phyloP scores from a whole-genome alignment of 2,329 filamentous ascomycete species.

The Fusarium hostae region DNA sequence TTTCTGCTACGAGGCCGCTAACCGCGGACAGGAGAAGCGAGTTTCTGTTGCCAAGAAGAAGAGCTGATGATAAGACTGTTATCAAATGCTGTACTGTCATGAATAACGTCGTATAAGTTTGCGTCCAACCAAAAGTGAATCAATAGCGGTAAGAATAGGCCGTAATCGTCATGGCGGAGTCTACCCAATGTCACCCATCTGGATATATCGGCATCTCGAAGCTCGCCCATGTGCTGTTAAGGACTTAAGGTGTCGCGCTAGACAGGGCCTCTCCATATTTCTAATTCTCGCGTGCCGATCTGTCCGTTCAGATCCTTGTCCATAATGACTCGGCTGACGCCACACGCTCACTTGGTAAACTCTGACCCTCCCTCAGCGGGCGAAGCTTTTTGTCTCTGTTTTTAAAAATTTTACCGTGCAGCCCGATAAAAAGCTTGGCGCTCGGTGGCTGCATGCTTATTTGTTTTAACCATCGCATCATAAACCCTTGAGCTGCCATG shows the following conservation, averaged over 20 bases:
- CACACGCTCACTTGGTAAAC: conserved; percentile 21
- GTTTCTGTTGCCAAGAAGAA: conserved; percentile 1
- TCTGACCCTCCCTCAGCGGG: conserved; percentile 19
- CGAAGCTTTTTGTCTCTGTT: conserved; percentile 43
- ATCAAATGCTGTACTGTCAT: too few species aligned
- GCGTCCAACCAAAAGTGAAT: background rate
- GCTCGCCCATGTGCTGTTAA: conserved; percentile 17
- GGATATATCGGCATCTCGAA: conserved; percentile 46
- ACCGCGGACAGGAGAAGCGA: conserved; percentile 13
- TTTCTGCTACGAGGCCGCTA: conserved; percentile 11
- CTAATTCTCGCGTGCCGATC: conserved; percentile 45
- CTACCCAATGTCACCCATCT: conserved; percentile 23
- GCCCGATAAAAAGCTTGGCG: conserved; percentile 44
- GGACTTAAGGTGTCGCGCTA: conserved; percentile 32
- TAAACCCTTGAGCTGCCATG: conserved; percentile 16
- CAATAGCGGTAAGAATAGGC: conserved; percentile 5
- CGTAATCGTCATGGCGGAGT: conserved; percentile 35
- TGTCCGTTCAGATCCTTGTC: conserved; percentile 39
- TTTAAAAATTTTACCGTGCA: conserved; percentile 42
- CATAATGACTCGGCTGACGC: conserved; percentile 37
- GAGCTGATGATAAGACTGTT: background rate
- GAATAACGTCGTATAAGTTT: background rate
- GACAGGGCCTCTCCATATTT: conserved; percentile 42
- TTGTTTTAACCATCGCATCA: conserved; percentile 19
- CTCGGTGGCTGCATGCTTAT: conserved; percentile 46